Evolutionary conservation across 352 stramenopile genomes (phyloP).

Genomic region (Globisporangium iwayamae): DNA sequence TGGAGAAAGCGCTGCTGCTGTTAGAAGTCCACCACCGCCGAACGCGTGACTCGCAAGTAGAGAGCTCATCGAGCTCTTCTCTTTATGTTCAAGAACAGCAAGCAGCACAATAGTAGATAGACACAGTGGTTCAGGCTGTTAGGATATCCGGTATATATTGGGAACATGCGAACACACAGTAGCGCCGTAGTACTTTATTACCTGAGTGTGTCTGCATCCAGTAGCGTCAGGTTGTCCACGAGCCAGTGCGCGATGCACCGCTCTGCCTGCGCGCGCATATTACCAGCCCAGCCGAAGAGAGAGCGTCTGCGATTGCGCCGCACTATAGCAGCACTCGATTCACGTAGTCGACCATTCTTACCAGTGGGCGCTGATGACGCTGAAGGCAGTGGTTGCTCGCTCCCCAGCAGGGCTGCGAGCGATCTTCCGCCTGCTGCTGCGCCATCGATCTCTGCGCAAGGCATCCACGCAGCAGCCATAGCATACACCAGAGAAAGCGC

Average conservation of each 20-base stretch:
- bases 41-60: not conserved
- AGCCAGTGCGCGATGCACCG: slow-evolving; percentile 1
- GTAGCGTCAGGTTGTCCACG: not conserved
- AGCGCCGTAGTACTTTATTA: not conserved
- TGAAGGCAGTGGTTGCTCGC: not conserved
- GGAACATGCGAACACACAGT: not conserved
- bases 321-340: slow-evolving; percentile 4
- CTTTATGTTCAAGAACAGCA: not conserved
- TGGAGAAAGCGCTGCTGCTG: not conserved
- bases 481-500: not conserved
- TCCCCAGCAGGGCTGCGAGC: slow-evolving; percentile 15
- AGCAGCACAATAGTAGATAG: not conserved
- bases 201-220: slow-evolving; percentile 6
- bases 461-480: not conserved
- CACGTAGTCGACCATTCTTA: slow-evolving; percentile 1
- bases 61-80: slow-evolving; percentile 9
- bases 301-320: not conserved
- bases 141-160: not conserved
- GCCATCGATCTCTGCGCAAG: slow-evolving; percentile 10
- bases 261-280: slow-evolving; percentile 5
- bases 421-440: slow-evolving; percentile 5
- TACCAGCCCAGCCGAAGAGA: not conserved
- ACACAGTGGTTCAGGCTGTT: not conserved
- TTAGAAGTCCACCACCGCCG: not conserved
- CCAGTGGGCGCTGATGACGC: not conserved